These are phyloP conservation scores for Tulasnella sp. DNA, from an alignment of 768 basidiomycete species.

Conservation along the genomic window DNA sequence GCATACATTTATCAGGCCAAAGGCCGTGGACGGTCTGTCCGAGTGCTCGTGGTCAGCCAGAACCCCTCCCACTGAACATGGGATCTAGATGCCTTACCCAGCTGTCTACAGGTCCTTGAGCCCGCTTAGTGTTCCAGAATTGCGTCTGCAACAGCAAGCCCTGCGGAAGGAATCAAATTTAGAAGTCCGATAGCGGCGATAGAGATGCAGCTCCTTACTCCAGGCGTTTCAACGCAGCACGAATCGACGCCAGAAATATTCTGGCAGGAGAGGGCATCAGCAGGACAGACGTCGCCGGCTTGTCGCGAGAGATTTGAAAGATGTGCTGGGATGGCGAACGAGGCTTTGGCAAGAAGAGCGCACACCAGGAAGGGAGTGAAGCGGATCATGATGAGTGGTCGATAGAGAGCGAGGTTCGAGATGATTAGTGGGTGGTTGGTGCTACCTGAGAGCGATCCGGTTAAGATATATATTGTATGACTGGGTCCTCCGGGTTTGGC, in stretches of 20 bases:
- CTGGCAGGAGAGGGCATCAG: not conserved
- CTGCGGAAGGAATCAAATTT: conserved; percentile 36
- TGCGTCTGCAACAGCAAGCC: conserved; percentile 59
- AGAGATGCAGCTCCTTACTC: conserved; percentile 45
- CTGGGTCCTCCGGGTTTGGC: not conserved
- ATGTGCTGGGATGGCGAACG: not conserved
- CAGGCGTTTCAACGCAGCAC: conserved; percentile 66
- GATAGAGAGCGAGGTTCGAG: not conserved
- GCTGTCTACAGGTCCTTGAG: conserved; percentile 57
- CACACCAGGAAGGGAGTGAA: not conserved
- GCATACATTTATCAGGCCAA: conserved; percentile 36
- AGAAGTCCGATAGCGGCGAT: not conserved
- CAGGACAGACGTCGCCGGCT: not conserved
- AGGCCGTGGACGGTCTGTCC: conserved; percentile 43
- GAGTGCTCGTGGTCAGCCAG: not conserved
- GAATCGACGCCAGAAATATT: conserved; percentile 31
- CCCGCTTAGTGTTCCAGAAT: conserved; percentile 68
- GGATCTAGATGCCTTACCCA: conserved; percentile 48
- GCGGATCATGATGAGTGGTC: not conserved
- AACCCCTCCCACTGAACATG: not conserved
- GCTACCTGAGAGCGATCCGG: conserved; percentile 44
- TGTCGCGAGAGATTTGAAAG: not conserved
- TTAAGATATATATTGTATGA: not conserved
- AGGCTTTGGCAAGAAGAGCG: not conserved
- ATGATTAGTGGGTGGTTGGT: conserved; percentile 48